These are phyloP conservation scores for Entophlyctis helioformis DNA, from an alignment of 192 early-diverging fungal species.

Conservation along the genomic window DNA sequence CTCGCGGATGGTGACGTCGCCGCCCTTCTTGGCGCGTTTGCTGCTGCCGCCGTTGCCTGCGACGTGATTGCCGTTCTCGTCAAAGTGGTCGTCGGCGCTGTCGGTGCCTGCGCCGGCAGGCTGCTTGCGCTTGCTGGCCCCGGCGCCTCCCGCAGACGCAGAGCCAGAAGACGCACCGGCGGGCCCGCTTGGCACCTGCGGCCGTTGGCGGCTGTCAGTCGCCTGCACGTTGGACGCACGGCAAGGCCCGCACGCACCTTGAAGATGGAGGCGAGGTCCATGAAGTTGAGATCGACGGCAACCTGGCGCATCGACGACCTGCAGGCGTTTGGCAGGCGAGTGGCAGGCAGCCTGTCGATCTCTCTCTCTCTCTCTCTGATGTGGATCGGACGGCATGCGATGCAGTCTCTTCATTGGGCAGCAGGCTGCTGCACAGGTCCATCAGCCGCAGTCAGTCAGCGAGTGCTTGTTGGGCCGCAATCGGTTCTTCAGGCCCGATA, in stretches of 20 bases:
- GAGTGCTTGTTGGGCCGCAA: no score
- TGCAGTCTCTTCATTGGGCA: no score
- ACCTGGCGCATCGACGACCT: no score
- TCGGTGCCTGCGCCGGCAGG: constrained; percentile 22
- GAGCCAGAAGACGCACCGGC: background rate
- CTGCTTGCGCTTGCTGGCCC: constrained; percentile 37
- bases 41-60: constrained; percentile 4
- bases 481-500: no score
- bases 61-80: constrained; percentile 8
- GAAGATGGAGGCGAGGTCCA: constrained; percentile 22
- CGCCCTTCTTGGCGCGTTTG: background rate
- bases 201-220: no score
- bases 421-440: no score
- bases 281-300: no score
- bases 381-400: no score
- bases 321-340: no score
- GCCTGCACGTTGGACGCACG: background rate
- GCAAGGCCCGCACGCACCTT: constrained; percentile 19
- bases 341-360: no score
- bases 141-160: constrained; percentile 8
- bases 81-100: constrained; percentile 30
- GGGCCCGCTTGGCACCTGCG: background rate
- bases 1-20: background rate
- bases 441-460: no score
- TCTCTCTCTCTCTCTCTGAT: no score